Conservation (phyloP, 2,329 filamentous ascomycete species). For the Trichoderma lentiforme region DNA sequence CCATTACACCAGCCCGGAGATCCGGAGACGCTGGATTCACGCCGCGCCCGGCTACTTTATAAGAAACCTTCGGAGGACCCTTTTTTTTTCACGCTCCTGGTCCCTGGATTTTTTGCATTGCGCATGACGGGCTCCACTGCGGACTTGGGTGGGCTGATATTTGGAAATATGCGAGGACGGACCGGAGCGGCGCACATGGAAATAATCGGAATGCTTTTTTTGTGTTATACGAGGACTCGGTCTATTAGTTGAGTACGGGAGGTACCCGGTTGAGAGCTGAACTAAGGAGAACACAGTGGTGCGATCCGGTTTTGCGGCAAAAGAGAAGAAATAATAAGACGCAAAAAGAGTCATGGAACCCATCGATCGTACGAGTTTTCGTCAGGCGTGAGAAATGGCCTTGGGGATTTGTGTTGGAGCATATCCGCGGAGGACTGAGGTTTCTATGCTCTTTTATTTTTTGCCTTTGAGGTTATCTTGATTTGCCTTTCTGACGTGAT, state of each 20-base stretch:
- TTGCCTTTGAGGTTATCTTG: not conserved
- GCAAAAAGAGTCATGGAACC: not conserved
- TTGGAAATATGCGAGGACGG: not conserved
- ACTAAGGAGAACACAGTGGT: not conserved
- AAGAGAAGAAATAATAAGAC: not conserved
- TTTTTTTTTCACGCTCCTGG: not conserved
- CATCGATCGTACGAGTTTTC: not conserved
- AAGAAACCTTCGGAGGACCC: not conserved
- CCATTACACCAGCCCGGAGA: constrained; percentile 2
- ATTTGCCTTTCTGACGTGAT: not conserved
- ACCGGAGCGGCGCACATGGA: not conserved
- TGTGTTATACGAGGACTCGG: not conserved
- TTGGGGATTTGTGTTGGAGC: not conserved
- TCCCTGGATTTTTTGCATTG: not conserved
- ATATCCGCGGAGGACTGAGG: not conserved
- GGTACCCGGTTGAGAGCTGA: not conserved
- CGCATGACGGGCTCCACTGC: not conserved
- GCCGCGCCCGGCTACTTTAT: not conserved
- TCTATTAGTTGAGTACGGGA: not conserved
- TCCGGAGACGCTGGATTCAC: constrained; percentile 14
- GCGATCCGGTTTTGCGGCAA: not conserved
- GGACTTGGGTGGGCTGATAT: not conserved
- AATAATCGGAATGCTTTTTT: not conserved
- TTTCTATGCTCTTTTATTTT: not conserved
- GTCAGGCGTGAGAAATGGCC: not conserved